Conservation (phyloP, 306 rosid species). For the Begonia loranthoides region DNA sequence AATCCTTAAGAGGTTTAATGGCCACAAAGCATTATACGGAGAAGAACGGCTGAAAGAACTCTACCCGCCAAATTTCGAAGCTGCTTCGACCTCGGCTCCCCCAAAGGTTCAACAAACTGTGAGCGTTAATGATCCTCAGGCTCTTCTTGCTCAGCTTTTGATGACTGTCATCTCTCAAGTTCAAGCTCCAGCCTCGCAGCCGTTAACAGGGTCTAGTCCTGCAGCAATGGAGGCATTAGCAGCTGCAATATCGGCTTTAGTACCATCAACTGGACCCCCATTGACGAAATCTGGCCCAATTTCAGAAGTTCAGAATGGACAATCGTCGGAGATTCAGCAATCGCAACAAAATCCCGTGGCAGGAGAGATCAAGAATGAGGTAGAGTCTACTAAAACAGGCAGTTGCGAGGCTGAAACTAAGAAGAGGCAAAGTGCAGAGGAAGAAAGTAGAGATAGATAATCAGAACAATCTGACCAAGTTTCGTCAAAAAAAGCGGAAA, state of each 20-base stretch:
- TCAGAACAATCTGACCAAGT: too few relatives aligned
- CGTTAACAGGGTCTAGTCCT: too few relatives aligned
- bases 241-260: slow-evolving; percentile 15
- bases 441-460: neutral
- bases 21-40: slow-evolving; percentile 29
- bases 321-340: too few relatives aligned
- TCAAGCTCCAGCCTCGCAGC: slow-evolving; percentile 16
- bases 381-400: neutral
- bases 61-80: slow-evolving; percentile 25
- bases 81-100: slow-evolving; percentile 17
- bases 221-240: neutral
- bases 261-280: neutral
- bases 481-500: too few relatives aligned
- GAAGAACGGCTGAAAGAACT: slow-evolving; percentile 37
- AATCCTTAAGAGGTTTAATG: slow-evolving; percentile 36
- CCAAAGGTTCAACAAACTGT: slow-evolving; percentile 35
- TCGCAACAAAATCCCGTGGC: slow-evolving; percentile 1
- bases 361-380: slow-evolving; percentile 8
- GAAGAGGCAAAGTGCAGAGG: slow-evolving; percentile 5
- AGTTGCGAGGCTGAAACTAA: neutral
- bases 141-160: slow-evolving; percentile 59
- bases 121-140: slow-evolving; percentile 45
- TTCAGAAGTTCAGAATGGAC: slow-evolving; percentile 4
- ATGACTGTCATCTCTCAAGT: slow-evolving; percentile 33
- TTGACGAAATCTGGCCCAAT: slow-evolving; percentile 3